Conservation (phyloP, 148 eudicot species). For the Camellia lanceoleosa region DNA sequence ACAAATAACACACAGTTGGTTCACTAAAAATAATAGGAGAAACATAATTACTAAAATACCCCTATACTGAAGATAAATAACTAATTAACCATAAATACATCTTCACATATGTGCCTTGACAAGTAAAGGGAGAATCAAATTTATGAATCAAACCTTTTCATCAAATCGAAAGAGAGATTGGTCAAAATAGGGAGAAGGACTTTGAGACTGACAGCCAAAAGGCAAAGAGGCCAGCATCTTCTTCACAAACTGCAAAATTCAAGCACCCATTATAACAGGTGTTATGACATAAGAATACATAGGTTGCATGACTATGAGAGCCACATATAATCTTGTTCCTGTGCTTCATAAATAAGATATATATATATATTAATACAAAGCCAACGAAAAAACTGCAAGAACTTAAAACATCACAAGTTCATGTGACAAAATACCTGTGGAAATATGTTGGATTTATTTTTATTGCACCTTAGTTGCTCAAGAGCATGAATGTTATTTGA, state of each 20-base stretch:
- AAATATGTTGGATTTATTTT: conserved; percentile 70
- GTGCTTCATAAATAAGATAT: background rate
- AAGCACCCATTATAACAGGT: conserved; percentile 9
- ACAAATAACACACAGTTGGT: too few species aligned
- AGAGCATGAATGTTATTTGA: conserved; percentile 81
- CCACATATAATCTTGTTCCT: background rate
- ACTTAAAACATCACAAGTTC: background rate
- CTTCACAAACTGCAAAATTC: conserved; percentile 85
- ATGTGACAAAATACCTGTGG: conserved; percentile 53
- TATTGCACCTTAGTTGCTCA: conserved; percentile 73
- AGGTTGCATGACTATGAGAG: background rate
- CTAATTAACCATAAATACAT: too few species aligned
- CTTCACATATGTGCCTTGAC: background rate
- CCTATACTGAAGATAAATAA: too few species aligned
- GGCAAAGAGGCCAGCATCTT: conserved; percentile 79
- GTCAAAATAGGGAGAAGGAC: conserved; percentile 96
- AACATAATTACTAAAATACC: background rate
- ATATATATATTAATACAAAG: background rate
- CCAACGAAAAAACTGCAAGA: background rate
- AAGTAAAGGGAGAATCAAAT: background rate
- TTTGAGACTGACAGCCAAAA: conserved; percentile 81
- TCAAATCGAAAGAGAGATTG: conserved; percentile 94
- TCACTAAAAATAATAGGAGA: too few species aligned
- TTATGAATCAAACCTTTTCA: conserved; percentile 67
- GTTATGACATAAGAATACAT: background rate